Evolutionary conservation across 2,329 filamentous ascomycete genomes (phyloP).

Genomic region (Cladosporium austrohemisphaericum): DNA sequence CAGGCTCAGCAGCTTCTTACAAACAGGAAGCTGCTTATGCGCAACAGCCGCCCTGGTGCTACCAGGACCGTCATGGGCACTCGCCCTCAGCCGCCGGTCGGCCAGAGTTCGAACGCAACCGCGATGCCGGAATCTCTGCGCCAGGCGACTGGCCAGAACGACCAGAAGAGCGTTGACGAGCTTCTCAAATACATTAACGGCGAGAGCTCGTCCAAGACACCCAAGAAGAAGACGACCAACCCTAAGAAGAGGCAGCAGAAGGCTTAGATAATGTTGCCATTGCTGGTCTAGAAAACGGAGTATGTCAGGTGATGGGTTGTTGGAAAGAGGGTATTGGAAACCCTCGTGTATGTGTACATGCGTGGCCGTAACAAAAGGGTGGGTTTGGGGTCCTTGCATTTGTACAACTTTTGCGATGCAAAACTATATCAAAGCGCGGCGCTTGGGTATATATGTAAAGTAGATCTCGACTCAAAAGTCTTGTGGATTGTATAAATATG

Average conservation of each 20-base stretch:
- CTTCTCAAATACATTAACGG: constrained; percentile 93
- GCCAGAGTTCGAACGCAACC: constrained; percentile 16
- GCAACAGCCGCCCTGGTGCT: constrained; percentile 42
- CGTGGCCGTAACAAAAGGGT: background rate
- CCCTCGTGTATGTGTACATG: background rate
- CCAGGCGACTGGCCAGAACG: constrained; percentile 30
- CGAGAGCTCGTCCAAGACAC: constrained; percentile 38
- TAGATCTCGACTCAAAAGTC: no score
- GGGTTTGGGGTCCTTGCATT: background rate
- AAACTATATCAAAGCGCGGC: background rate
- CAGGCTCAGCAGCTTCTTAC: constrained; percentile 68
- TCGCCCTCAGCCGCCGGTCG: constrained; percentile 59
- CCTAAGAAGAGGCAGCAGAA: constrained; percentile 14
- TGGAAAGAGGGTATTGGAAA: background rate
- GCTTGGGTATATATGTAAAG: no score
- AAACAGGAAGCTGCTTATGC: constrained; percentile 24
- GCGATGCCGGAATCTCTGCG: constrained; percentile 10
- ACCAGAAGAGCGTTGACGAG: constrained; percentile 79
- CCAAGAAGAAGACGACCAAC: constrained; percentile 11
- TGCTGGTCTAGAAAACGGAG: no score
- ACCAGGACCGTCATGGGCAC: constrained; percentile 46
- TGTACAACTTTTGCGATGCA: background rate
- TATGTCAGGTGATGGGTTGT: background rate
- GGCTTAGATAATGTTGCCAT: no score
- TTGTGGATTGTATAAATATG: no score